A percentile compares a stretch with the other conserved stretches of the same genome.
Evolutionary conservation across 768 basidiomycete genomes (phyloP).

Genomic region (Boletus subcaerulescens): DNA sequence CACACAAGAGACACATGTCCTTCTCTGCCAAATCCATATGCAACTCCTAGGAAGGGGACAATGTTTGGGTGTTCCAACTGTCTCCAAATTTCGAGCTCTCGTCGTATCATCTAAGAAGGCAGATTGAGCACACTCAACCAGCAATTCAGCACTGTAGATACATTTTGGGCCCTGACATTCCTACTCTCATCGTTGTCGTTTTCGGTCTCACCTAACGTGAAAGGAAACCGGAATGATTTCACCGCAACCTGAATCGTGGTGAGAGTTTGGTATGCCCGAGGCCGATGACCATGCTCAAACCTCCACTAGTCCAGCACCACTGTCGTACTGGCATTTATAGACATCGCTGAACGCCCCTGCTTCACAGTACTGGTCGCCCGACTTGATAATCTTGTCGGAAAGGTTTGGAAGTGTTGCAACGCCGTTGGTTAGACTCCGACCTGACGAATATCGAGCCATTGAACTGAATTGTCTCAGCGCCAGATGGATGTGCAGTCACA

Average conservation of each 20-base stretch:
- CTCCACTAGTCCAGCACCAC: background rate
- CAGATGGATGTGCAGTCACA: too few species aligned
- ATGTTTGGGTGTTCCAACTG: background rate
- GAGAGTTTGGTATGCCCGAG: background rate
- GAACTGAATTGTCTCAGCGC: too few species aligned
- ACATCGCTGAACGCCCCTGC: background rate
- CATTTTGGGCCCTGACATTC: too few species aligned
- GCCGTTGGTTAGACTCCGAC: constrained; percentile 30
- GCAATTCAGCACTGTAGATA: too few species aligned
- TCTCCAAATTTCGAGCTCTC: background rate
- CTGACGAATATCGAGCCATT: too few species aligned
- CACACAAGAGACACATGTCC: background rate
- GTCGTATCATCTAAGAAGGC: background rate
- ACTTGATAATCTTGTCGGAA: background rate
- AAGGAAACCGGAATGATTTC: background rate
- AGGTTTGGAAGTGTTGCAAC: background rate
- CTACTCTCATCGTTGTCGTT: too few species aligned
- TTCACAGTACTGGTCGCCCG: background rate
- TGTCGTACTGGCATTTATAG: background rate
- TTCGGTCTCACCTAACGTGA: too few species aligned
- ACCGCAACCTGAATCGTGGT: background rate
- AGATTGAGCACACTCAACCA: background rate
- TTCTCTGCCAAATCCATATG: constrained; percentile 21
- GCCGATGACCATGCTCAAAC: background rate
- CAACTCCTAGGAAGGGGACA: constrained; percentile 11